Conservation (phyloP, 2,329 filamentous ascomycete species). For the Monosporascus sp. region DNA sequence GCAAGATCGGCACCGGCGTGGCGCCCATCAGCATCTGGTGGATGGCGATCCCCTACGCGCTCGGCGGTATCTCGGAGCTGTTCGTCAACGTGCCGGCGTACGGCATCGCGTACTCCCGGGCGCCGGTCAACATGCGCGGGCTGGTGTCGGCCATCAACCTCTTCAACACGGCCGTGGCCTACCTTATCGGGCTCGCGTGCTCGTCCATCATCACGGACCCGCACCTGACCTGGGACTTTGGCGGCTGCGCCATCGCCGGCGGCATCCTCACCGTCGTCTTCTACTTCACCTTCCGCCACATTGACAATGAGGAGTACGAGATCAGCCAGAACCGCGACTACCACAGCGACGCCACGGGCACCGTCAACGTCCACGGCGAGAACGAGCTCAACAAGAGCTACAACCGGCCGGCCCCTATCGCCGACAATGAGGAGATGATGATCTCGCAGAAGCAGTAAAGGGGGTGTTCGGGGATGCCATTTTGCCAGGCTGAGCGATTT, state of each 20-base stretch:
- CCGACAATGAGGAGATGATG: slow-evolving; percentile 29
- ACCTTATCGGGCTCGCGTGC: slow-evolving; percentile 38
- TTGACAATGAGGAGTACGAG: slow-evolving; percentile 40
- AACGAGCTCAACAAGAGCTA: slow-evolving; percentile 32
- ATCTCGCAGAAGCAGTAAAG: slow-evolving; percentile 28
- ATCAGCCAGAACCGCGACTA: slow-evolving; percentile 33
- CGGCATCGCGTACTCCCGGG: slow-evolving; percentile 46
- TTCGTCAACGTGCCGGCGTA: slow-evolving; percentile 47
- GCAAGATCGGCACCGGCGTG: slow-evolving; percentile 28
- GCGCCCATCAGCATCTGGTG: slow-evolving; percentile 49
- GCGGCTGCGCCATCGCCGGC: slow-evolving; percentile 40
- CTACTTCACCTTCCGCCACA: slow-evolving; percentile 41
- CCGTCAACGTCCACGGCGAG: slow-evolving; percentile 35
- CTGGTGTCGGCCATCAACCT: slow-evolving; percentile 45
- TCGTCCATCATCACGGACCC: slow-evolving; percentile 43
- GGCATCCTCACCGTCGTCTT: slow-evolving; percentile 38
- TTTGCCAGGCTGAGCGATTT: too few relatives aligned
- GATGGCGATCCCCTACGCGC: slow-evolving; percentile 48
- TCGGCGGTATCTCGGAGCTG: slow-evolving; percentile 45
- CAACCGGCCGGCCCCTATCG: slow-evolving; percentile 25
- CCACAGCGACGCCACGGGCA: slow-evolving; percentile 29
- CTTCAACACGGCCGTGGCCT: slow-evolving; percentile 40
- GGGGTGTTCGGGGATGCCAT: too few relatives aligned
- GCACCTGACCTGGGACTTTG: slow-evolving; percentile 45
- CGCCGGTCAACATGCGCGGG: slow-evolving; percentile 46